A percentile compares a stretch with the other conserved stretches of the same genome.
Conservation (phyloP, 2,329 filamentous ascomycete species). For the Seiridium unicorne region DNA sequence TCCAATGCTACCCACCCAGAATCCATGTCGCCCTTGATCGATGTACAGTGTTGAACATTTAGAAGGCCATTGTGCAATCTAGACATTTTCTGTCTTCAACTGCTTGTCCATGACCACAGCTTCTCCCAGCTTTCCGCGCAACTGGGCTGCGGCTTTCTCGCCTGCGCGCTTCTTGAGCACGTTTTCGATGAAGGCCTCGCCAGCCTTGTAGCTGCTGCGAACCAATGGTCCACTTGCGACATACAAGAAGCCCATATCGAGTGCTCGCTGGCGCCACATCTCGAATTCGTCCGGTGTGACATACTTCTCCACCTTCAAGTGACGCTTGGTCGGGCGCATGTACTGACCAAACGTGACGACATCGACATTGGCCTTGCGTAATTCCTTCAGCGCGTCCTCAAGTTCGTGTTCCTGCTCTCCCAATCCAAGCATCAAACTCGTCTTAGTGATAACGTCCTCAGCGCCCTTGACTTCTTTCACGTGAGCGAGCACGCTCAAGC, state of each 20-base stretch:
- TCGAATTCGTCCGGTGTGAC: slow-evolving; percentile 90
- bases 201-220: slow-evolving; percentile 94
- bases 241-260: slow-evolving; percentile 96
- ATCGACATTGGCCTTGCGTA: slow-evolving; percentile 79
- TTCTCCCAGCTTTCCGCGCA: slow-evolving; percentile 4
- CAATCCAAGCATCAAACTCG: slow-evolving; percentile 92
- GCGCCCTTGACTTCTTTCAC: slow-evolving; percentile 72
- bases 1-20: neutral
- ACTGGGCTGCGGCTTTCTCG: slow-evolving; percentile 28
- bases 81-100: slow-evolving; percentile 4
- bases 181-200: slow-evolving; percentile 98
- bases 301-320: slow-evolving; percentile 96
- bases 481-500: slow-evolving; percentile 72
- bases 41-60: slow-evolving; percentile 8
- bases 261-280: slow-evolving; percentile 81
- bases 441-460: slow-evolving; percentile 90
- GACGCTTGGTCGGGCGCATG: slow-evolving; percentile 97
- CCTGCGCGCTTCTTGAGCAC: slow-evolving; percentile 79
- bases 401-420: slow-evolving; percentile 90
- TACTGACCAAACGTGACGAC: slow-evolving; percentile 99
- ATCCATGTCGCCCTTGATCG: neutral
- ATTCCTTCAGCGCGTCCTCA: slow-evolving; percentile 73
- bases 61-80: neutral
- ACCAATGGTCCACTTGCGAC: slow-evolving; percentile 92
- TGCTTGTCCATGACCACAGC: slow-evolving; percentile 9